Evolutionary conservation across 257 asterid species (phyloP), one percentile per base, ranked within the genome.

Genomic region (Nicotiana tomentosiformis): DNA sequence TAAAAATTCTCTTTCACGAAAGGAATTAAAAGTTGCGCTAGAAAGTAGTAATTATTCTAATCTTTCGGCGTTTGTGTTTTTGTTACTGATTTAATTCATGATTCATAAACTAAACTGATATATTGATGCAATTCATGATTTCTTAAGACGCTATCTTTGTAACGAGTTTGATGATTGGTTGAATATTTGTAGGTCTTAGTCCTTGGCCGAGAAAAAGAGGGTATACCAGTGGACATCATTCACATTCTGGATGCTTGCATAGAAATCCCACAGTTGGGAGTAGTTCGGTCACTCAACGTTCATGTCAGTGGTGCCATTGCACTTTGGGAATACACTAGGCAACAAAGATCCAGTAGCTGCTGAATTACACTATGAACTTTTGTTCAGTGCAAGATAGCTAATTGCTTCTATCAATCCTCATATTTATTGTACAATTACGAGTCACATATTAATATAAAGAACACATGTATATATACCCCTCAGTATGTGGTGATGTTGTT

Each of bases 221-320:
- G 99, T 77, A 93, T 95, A 88, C 98, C 99, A 0, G 98, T 92
- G 86, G 97, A 93, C 88, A 89, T 95, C 81, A 95, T 95, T 86
- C 99, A 94, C 85, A 87, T 92, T 85, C 80, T 95, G 89, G 99
- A 95, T 86, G 92, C 91, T 84, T 95, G 99, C 89, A 87, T 95
- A 30, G 99, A 95, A 86, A 95, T 95, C 69, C 99, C 98, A 35
- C 98, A 95, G 91, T 85, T 95, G 35, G 99, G 99, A 84, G 86
- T 95, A 12, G 96, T 95, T 82, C 88, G 99, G 84, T 95, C 99
- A 18, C 93, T 95, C n/a, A 95, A 95, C 68, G 99, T 95, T 82
- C 99, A 95, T 85, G 99, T 95, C 77, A 95, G 98, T 70, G 99
- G 97, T 80, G 98, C 98, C 90, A 92, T 95, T 83, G 97, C 99